Conservation (phyloP, 768 basidiomycete genomes). For the Phaeotremella skinneri region DNA sequence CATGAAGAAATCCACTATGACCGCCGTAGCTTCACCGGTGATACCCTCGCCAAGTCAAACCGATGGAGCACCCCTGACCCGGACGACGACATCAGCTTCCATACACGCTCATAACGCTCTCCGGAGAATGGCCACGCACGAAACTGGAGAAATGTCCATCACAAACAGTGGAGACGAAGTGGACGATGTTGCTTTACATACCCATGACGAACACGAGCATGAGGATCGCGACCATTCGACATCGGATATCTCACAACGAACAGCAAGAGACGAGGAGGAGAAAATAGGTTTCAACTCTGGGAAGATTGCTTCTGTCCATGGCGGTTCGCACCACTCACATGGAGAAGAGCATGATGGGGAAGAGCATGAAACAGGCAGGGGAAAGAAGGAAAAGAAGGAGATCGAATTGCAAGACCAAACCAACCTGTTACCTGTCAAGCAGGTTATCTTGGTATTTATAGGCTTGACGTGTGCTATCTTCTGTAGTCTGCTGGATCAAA, state of each 20-base stretch:
- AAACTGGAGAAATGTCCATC: conserved; percentile 29
- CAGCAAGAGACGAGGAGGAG: conserved; percentile 15
- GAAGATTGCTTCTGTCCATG: neutral
- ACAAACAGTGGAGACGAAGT: conserved; percentile 7
- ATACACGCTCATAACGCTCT: conserved; percentile 37
- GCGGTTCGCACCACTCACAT: neutral
- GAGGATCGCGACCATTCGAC: conserved; percentile 7
- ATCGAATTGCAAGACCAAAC: conserved; percentile 66
- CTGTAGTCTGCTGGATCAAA: conserved; percentile 66
- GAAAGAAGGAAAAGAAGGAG: conserved; percentile 33
- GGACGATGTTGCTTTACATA: conserved; percentile 6
- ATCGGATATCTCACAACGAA: neutral
- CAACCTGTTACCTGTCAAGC: conserved; percentile 66
- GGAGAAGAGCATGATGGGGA: conserved; percentile 9
- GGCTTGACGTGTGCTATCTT: conserved; percentile 64
- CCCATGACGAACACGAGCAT: conserved; percentile 32
- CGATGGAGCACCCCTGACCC: conserved; percentile 7
- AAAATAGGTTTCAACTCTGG: conserved; percentile 5
- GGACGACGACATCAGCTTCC: conserved; percentile 17
- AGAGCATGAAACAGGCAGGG: conserved; percentile 5
- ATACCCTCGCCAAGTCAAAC: neutral
- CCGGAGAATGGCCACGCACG: conserved; percentile 44
- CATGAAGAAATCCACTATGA: neutral
- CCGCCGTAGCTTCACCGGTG: neutral
- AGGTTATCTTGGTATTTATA: conserved; percentile 63